phyloP scores from a whole-genome alignment of 2,329 filamentous ascomycete genomes.

The Aspergillus sp. region DNA sequence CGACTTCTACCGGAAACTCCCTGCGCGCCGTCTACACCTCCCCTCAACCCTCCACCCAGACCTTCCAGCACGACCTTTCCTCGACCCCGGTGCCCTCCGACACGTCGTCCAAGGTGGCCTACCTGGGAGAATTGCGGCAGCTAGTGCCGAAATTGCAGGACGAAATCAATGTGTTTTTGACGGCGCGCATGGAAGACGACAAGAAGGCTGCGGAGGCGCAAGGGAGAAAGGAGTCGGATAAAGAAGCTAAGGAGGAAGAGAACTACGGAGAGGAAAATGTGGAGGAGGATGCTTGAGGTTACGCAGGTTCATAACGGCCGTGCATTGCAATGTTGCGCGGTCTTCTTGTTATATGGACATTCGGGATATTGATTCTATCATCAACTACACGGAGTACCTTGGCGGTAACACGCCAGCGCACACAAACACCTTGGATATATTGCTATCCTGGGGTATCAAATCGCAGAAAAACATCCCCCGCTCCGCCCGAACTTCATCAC shows the following conservation, averaged over 20 bases:
- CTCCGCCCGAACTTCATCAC: conserved; percentile 8
- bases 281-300: conserved; percentile 51
- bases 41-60: conserved; percentile 20
- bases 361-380: background rate
- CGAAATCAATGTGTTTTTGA: conserved; percentile 54
- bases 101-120: conserved; percentile 40
- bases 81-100: conserved; percentile 11
- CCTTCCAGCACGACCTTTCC: conserved; percentile 27
- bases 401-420: background rate
- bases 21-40: conserved; percentile 24
- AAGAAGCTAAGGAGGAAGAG: conserved; percentile 42
- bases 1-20: conserved; percentile 4
- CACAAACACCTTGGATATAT: conserved; percentile 11
- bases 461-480: conserved; percentile 18
- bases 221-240: conserved; percentile 29
- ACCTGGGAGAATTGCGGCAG: conserved; percentile 46
- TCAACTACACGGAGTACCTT: background rate
- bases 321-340: background rate
- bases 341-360: background rate
- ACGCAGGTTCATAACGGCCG: background rate
- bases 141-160: conserved; percentile 48
- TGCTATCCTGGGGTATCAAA: conserved; percentile 33
- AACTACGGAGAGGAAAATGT: conserved; percentile 78
- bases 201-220: conserved; percentile 36
- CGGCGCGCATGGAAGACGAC: conserved; percentile 57